Evolutionary conservation across 1,284 basidiomycete species (phyloP), one percentile per base, ranked within the genome.

Genomic region (Puccinia sorghi): DNA sequence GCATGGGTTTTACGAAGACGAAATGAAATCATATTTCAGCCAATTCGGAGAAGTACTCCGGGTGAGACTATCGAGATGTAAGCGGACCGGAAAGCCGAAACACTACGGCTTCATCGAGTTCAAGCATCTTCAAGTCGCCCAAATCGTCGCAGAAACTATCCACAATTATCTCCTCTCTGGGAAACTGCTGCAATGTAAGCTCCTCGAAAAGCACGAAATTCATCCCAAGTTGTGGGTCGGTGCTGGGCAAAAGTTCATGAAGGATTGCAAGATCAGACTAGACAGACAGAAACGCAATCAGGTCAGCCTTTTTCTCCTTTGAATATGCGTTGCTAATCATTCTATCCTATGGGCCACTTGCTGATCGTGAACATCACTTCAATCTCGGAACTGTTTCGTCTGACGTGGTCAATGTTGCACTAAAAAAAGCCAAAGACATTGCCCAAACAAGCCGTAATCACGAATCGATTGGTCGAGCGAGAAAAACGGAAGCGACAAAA

Each of bases 51-150:
- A 91, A 66, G 90, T 99, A 59, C 91, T 92, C 3, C 90, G 96
- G 54, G 84, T 98, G 57, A 90, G 97, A 22, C 86, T 99, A 22
- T 96, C 94, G 4, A 89, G 97, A 76, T 99, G 37, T 25, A 48
- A 22, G 3, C 82, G 95, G 93, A 97, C 95, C 13, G 97, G 97
- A 79, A 89, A 89, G 77, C 94, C 94, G 46, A 97, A 97, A 85
- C 96, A 98, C 86, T 99, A 97, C 85, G 96, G 89, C 2, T 99
- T 97, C 86, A 88, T 99, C 83, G 96, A 99, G 86, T 97, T 99
- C 84, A 89, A 91, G 79, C 94, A 93, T 50, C 88, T 89, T 17
- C 89, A 92, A 1, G 95, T 99, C 59, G 95, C 96, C 0, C 86
- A 93, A 83, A 97, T 99, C 81, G 97, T 98, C 12, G 91, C 92